Evolutionary conservation across 164 flowering plant genomes (phyloP).

Genomic region (Chimonanthus salicifolius): DNA sequence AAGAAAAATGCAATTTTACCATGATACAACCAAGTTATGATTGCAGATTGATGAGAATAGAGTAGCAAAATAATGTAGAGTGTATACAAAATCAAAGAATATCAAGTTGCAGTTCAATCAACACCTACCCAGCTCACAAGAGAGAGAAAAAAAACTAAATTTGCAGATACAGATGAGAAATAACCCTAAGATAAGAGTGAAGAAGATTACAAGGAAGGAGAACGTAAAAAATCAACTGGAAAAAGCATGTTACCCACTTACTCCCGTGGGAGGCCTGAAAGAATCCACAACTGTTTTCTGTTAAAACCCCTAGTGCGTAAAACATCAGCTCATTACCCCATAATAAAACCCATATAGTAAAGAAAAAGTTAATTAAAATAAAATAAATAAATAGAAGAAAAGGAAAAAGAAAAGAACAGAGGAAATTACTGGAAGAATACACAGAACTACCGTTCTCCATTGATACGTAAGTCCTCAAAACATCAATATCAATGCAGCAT

Average conservation of each 20-base stretch:
- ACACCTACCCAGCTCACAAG: no score
- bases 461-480: no score
- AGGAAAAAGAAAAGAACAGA: no score
- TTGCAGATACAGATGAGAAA: neutral
- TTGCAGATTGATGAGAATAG: neutral
- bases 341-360: neutral
- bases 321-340: neutral
- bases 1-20: neutral
- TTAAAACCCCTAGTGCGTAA: neutral
- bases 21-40: neutral
- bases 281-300: neutral
- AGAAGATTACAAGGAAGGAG: neutral
- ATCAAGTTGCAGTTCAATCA: neutral
- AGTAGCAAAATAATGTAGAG: neutral
- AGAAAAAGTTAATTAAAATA: neutral
- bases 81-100: neutral
- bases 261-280: neutral
- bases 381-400: no score
- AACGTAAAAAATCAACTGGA: neutral
- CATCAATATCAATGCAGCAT: no score
- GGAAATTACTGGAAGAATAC: no score
- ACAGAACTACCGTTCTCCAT: no score
- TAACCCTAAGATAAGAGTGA: neutral
- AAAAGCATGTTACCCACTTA: neutral
- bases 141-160: neutral